A percentile compares a stretch with the other conserved stretches of the same genome.
phyloP scores from a whole-genome alignment of 768 basidiomycete genomes.

The Tylopilus sp. region DNA sequence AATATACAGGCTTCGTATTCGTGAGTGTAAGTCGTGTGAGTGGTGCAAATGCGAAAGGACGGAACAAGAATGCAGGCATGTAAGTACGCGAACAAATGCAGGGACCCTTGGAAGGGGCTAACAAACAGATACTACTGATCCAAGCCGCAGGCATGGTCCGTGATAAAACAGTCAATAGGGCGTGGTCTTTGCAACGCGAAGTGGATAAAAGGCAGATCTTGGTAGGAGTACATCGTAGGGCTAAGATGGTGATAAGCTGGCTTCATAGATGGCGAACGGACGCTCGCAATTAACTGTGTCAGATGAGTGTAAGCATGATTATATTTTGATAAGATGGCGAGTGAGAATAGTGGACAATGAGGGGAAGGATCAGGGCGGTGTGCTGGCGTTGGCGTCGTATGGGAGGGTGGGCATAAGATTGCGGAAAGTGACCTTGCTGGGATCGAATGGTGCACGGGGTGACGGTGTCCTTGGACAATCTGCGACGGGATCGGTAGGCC shows the following conservation, averaged over 20 bases:
- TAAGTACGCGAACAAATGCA: slow-evolving; percentile 18
- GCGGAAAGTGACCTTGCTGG: slow-evolving; percentile 49
- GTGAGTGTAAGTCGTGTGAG: slow-evolving; percentile 19
- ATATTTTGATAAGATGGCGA: slow-evolving; percentile 29
- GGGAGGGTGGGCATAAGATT: slow-evolving; percentile 62
- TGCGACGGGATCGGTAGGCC: slow-evolving; percentile 20
- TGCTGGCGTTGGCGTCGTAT: slow-evolving; percentile 19
- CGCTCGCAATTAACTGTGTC: slow-evolving; percentile 28
- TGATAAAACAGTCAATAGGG: slow-evolving; percentile 20
- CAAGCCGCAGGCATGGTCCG: slow-evolving; percentile 31
- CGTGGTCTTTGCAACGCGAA: slow-evolving; percentile 17
- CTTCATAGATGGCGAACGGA: slow-evolving; percentile 18
- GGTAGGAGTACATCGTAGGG: slow-evolving; percentile 27
- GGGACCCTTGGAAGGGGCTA: neutral
- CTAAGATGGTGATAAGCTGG: slow-evolving; percentile 26
- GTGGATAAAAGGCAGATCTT: slow-evolving; percentile 20
- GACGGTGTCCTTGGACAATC: slow-evolving; percentile 32
- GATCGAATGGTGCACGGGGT: slow-evolving; percentile 40
- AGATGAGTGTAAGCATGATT: slow-evolving; percentile 28
- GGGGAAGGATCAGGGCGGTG: slow-evolving; percentile 9
- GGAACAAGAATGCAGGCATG: slow-evolving; percentile 26
- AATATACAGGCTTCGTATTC: slow-evolving; percentile 14
- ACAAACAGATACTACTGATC: slow-evolving; percentile 25
- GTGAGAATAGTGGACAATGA: slow-evolving; percentile 4
- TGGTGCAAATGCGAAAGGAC: slow-evolving; percentile 15